These are phyloP conservation scores for Podospora appendiculata DNA, from an alignment of 495 filamentous ascomycete genomes.

Conservation along the genomic window DNA sequence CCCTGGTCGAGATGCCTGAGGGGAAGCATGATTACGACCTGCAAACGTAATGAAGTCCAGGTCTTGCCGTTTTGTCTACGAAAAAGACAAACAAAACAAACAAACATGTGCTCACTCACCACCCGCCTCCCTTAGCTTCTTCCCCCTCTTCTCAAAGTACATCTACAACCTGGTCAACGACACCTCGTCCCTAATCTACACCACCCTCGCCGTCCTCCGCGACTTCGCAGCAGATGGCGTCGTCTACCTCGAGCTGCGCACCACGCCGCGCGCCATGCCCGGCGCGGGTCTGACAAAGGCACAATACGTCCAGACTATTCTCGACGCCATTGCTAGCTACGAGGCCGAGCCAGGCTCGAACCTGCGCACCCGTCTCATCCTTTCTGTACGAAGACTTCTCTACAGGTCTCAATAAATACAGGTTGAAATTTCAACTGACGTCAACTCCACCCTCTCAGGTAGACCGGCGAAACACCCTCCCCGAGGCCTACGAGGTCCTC, in stretches of 20 bases:
- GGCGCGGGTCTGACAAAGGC: slow-evolving; percentile 45
- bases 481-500: slow-evolving; percentile 53
- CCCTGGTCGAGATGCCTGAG: slow-evolving; percentile 56
- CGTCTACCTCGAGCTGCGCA: slow-evolving; percentile 73
- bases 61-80: too few relatives aligned
- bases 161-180: slow-evolving; percentile 68
- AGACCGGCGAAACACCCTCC: slow-evolving; percentile 54
- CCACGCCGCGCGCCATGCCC: slow-evolving; percentile 61
- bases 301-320: slow-evolving; percentile 58
- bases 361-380: slow-evolving; percentile 58
- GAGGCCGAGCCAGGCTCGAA: slow-evolving; percentile 3
- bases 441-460: slow-evolving; percentile 20
- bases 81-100: too few relatives aligned
- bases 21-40: slow-evolving; percentile 65
- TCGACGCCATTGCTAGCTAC: slow-evolving; percentile 49
- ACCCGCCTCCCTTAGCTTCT: slow-evolving; percentile 46
- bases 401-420: neutral
- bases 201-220: slow-evolving; percentile 60
- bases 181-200: slow-evolving; percentile 45
- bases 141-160: slow-evolving; percentile 68
- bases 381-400: slow-evolving; percentile 34
- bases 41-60: slow-evolving; percentile 45
- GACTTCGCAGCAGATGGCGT: slow-evolving; percentile 68
- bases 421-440: neutral
- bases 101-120: too few relatives aligned